Percentiles rank a stretch among this genome's conserved stretches.
These are phyloP conservation scores for Hydnomerulius pinastri DNA, from an alignment of 768 basidiomycete species.

Conservation along the genomic window DNA sequence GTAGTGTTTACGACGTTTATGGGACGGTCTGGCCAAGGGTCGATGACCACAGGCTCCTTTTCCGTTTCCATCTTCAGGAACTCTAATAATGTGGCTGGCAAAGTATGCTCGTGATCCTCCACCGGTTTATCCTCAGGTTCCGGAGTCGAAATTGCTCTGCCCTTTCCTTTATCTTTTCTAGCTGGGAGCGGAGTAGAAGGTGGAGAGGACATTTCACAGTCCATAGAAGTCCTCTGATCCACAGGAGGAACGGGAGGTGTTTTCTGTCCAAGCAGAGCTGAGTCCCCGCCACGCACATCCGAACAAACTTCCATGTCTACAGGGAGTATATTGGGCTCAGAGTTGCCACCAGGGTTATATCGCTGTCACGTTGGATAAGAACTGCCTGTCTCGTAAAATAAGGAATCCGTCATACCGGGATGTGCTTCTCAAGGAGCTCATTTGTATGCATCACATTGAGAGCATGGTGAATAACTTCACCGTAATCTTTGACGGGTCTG, in stretches of 20 bases:
- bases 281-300: neutral
- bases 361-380: slow-evolving; percentile 6
- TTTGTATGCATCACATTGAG: slow-evolving; percentile 22
- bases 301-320: neutral
- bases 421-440: slow-evolving; percentile 7
- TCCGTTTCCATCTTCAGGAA: neutral
- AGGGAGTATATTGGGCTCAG: neutral
- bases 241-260: neutral
- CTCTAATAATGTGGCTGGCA: neutral
- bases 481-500: slow-evolving; percentile 12
- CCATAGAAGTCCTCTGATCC: neutral
- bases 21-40: neutral
- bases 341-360: neutral
- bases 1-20: neutral
- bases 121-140: neutral
- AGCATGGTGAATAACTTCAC: slow-evolving; percentile 29
- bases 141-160: neutral
- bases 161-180: neutral
- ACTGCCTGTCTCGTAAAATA: neutral
- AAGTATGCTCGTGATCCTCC: neutral
- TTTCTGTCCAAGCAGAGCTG: neutral
- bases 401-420: slow-evolving; percentile 9
- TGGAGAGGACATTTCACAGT: neutral
- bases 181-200: neutral
- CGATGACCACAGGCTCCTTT: neutral